Percentiles rank a stretch among this genome's conserved stretches.
These are phyloP conservation scores for Termitomyces sp. DNA, from an alignment of 768 basidiomycete genomes.

Conservation along the genomic window DNA sequence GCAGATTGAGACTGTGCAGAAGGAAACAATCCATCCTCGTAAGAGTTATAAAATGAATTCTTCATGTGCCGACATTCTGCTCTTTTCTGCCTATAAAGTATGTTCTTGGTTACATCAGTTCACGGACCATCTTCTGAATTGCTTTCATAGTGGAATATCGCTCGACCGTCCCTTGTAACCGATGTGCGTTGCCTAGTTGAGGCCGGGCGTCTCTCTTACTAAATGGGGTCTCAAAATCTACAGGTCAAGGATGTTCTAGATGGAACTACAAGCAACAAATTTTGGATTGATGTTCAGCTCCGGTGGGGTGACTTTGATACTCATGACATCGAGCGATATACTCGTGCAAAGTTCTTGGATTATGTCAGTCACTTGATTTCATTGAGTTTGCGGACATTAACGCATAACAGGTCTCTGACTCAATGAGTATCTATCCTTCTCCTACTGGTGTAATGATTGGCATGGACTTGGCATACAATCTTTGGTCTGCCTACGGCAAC, in stretches of 20 bases:
- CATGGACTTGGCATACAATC: constrained; percentile 96
- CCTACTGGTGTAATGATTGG: constrained; percentile 99
- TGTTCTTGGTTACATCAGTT: background rate
- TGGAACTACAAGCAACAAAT: constrained; percentile 98
- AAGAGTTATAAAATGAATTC: constrained; percentile 99
- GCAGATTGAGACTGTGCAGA: constrained; percentile 98
- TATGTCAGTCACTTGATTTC: constrained; percentile 51
- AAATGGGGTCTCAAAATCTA: constrained; percentile 6
- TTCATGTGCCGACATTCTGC: constrained; percentile 95
- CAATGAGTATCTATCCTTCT: constrained; percentile 98
- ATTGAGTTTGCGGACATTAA: background rate
- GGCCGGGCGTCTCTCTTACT: background rate
- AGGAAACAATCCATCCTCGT: constrained; percentile 98
- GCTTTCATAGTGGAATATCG: constrained; percentile 83
- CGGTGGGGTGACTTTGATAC: constrained; percentile 99
- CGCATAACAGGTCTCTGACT: constrained; percentile 72
- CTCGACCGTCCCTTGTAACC: constrained; percentile 90
- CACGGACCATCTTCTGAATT: background rate
- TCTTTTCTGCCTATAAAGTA: constrained; percentile 92
- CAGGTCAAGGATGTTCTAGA: constrained; percentile 95
- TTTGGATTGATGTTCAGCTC: constrained; percentile 95
- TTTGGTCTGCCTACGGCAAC: constrained; percentile 98
- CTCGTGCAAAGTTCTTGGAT: constrained; percentile 98
- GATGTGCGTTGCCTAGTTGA: constrained; percentile 50
- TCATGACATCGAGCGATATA: constrained; percentile 98